Evolutionary conservation across 1,284 basidiomycete species (phyloP).

Genomic region (Caloboletus firmus): DNA sequence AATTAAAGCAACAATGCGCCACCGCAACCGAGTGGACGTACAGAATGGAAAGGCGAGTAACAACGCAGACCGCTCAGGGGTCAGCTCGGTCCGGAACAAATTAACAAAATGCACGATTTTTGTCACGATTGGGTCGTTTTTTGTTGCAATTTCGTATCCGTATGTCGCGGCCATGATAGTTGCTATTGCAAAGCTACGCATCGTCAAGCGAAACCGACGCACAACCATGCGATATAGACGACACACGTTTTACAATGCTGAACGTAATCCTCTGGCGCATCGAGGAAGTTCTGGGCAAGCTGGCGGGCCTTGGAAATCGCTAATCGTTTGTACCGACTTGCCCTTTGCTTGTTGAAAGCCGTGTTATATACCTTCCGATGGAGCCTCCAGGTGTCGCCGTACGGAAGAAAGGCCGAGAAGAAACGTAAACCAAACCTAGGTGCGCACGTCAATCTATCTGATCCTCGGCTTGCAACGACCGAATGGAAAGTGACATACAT

Average conservation of each 20-base stretch:
- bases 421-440: conserved; percentile 36
- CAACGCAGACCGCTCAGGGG: conserved; percentile 27
- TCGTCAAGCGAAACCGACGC: neutral
- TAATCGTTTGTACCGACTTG: conserved; percentile 13
- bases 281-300: conserved; percentile 25
- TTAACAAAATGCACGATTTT: conserved; percentile 15
- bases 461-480: neutral
- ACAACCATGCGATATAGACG: neutral
- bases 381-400: conserved; percentile 26
- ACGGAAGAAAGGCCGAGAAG: conserved; percentile 27
- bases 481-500: conserved; percentile 12
- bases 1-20: conserved; percentile 22
- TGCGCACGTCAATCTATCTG: neutral
- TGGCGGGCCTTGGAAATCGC: conserved; percentile 24
- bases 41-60: conserved; percentile 26
- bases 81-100: conserved; percentile 18
- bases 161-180: conserved; percentile 29
- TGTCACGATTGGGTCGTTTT: conserved; percentile 28
- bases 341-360: conserved; percentile 17
- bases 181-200: conserved; percentile 23
- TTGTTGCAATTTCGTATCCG: conserved; percentile 27
- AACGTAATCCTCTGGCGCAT: conserved; percentile 16
- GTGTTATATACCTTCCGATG: conserved; percentile 29
- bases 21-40: conserved; percentile 13
- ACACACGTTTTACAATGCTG: conserved; percentile 26